A percentile compares a stretch with the other conserved stretches of the same genome.
Evolutionary conservation across 2,329 filamentous ascomycete species (phyloP).

Genomic region (Magnaporthiopsis rhizophila): DNA sequence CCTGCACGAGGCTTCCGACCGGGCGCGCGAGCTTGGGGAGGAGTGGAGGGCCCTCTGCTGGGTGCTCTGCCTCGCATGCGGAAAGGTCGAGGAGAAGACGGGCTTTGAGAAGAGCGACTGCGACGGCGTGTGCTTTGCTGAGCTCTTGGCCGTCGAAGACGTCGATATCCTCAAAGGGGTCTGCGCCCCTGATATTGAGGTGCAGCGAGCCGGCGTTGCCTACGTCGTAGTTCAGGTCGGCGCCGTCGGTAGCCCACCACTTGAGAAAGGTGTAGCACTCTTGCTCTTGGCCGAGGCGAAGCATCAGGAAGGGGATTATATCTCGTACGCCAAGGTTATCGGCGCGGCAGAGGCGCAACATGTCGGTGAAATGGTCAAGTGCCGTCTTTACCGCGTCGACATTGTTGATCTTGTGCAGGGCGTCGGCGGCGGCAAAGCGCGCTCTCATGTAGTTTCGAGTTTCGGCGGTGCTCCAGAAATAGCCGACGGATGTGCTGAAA

Average conservation of each 20-base stretch:
- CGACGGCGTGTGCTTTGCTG: not conserved
- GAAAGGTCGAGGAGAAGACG: constrained; percentile 9
- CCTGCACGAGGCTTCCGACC: not conserved
- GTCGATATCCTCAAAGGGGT: constrained; percentile 29
- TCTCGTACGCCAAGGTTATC: constrained; percentile 12
- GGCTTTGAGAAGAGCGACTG: constrained; percentile 11
- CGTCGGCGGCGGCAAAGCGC: constrained; percentile 19
- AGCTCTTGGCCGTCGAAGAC: constrained; percentile 3
- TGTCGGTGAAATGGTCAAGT: constrained; percentile 8
- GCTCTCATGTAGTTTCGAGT: constrained; percentile 30
- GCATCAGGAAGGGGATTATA: constrained; percentile 15
- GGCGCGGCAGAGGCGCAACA: constrained; percentile 10
- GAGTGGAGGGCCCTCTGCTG: no score
- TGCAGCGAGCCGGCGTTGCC: constrained; percentile 21
- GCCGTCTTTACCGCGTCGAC: constrained; percentile 4
- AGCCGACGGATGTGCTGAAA: constrained; percentile 23
- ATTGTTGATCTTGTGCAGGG: constrained; percentile 22
- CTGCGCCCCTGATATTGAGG: constrained; percentile 28
- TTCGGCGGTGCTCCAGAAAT: constrained; percentile 23
- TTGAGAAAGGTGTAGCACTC: constrained; percentile 38
- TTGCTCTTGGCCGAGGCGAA: constrained; percentile 24
- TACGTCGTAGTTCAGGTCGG: constrained; percentile 26
- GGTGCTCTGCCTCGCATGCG: not conserved
- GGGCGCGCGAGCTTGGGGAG: not conserved
- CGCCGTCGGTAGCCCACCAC: constrained; percentile 29